phyloP scores from a whole-genome alignment of 208 protist genomes.

The Trypanosomatidae sp. region DNA sequence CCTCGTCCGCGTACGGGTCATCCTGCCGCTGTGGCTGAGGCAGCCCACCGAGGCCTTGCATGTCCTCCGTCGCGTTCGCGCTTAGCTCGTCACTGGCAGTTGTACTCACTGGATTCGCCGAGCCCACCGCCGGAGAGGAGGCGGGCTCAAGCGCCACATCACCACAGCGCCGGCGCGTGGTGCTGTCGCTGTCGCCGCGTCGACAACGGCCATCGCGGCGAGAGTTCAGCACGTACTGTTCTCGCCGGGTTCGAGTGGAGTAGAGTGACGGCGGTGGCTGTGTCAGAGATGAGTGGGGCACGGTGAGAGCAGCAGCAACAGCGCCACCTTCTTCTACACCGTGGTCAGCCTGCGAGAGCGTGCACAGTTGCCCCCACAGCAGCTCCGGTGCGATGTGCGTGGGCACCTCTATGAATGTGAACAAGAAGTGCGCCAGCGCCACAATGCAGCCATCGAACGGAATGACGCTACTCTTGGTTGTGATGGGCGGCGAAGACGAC shows the following conservation, averaged over 20 bases:
- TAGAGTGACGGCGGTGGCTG: background rate
- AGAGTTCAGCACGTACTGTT: background rate
- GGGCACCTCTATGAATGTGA: slow-evolving; percentile 22
- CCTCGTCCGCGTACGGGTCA: background rate
- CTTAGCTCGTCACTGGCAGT: background rate
- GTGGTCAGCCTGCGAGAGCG: slow-evolving; percentile 1
- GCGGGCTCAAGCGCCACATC: background rate
- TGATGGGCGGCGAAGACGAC: background rate
- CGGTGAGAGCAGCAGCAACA: background rate
- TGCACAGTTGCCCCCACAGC: slow-evolving; percentile 27
- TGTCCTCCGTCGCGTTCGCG: background rate
- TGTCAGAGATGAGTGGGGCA: background rate
- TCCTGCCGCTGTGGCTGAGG: background rate
- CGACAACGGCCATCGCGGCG: slow-evolving; percentile 2
- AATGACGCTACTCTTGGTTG: background rate
- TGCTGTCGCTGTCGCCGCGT: background rate
- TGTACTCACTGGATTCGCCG: background rate
- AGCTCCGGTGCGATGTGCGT: slow-evolving; percentile 26
- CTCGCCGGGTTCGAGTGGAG: background rate
- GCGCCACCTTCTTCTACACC: background rate
- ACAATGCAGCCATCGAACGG: slow-evolving; percentile 5
- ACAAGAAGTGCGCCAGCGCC: slow-evolving; percentile 19
- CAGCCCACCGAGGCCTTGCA: background rate
- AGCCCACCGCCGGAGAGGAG: background rate
- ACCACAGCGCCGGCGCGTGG: background rate